Base-by-base conservation (phyloP, 2,329 filamentous ascomycete genomes). In the Ustilaginoidea virens region DNA sequence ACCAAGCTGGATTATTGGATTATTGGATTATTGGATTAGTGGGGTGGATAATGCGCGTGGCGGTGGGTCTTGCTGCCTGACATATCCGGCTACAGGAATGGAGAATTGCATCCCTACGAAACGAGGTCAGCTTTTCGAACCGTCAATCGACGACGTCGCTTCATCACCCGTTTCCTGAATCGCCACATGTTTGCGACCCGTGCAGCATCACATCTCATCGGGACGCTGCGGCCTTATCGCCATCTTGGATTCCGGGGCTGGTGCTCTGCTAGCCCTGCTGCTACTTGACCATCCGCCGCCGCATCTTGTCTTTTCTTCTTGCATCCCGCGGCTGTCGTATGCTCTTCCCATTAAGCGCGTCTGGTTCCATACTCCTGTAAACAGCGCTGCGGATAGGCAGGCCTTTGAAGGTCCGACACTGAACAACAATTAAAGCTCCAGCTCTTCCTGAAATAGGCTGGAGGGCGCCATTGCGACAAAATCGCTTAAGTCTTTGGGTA, bases 341-440 rank as follows among this genome's bases (percentile, higher is more conserved):
- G 13, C 13, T 27, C n/a, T 22, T 30, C 36, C 45, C 36, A 27
- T 33, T 25, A 29, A 35, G 25, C 32, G 40, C 39, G 36, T 34
- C 42, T n/a, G n/a, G n/a, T n/a, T n/a, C n/a, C 36, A 44, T 46
- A 39, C 36, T 48, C 33, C 37, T 48, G 48, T 52, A 52, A 52
- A 49, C 45, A 42, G 39, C 47, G 36, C 39, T 36, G 40, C 37
- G 45, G 41, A 38, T 34, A 35, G 33, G 24, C 28, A 25, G n/a
- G n/a, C n/a, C n/a, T n/a, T n/a, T n/a, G n/a, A n/a, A n/a, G n/a
- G n/a, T n/a, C n/a, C n/a, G n/a, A n/a, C n/a, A n/a, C n/a, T n/a
- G n/a, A n/a, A n/a, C n/a, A n/a, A n/a, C n/a, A n/a, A n/a, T n/a
- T n/a, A n/a, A n/a, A n/a, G n/a, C n/a, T n/a, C n/a, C n/a, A n/a